Base-by-base conservation (phyloP, 306 rosid species). In the Cicer pinnatifidum region DNA sequence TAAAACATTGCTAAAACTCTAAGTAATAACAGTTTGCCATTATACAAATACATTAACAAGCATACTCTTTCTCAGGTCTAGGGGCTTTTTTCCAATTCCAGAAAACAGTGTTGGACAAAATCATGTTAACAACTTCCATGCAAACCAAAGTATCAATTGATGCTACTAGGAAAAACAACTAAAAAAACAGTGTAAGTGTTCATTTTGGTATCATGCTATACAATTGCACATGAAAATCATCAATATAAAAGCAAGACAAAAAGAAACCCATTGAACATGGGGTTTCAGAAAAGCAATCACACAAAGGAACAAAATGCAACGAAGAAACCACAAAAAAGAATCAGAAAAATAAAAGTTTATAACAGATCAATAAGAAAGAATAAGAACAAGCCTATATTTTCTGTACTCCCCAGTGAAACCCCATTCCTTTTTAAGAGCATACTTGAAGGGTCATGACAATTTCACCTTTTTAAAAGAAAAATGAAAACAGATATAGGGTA, bases 371-470 rank as follows among this genome's bases (percentile, higher is more conserved):
- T 50, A n/a, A 47, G 33, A 23, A 23, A 56, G 37, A 40, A 9
- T 28, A 82, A 72, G 71, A 19, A 69, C 17, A 82, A 44, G 2
- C 44, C 52, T 72, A 78, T 72, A 78, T 12, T 64, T 46, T 37
- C 48, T 72, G 1, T 11, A 58, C 39, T 78, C 17, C 38, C 52
- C 38, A 73, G 71, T 38, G 33, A 73, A 69, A 84, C 69, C 78
- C 87, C 75, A 84, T 54, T 43, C 20, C 47, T 13, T 9, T 39
- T 70, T 46, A 65, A 72, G 17, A 60, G 63, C 7, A 72, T 68
- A 67, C 40, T 85, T 5, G 10, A 74, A 78, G 65, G 2, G 53
- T 54, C 46, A 61, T 13, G 40, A n/a, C 59, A 70, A 67, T 17
- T 63, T 35, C 51, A 57, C 54, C 43, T 45, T 38, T 33, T 50